phyloP scores from a whole-genome alignment of 140 eudicot genomes.

The Anethum foeniculum region DNA sequence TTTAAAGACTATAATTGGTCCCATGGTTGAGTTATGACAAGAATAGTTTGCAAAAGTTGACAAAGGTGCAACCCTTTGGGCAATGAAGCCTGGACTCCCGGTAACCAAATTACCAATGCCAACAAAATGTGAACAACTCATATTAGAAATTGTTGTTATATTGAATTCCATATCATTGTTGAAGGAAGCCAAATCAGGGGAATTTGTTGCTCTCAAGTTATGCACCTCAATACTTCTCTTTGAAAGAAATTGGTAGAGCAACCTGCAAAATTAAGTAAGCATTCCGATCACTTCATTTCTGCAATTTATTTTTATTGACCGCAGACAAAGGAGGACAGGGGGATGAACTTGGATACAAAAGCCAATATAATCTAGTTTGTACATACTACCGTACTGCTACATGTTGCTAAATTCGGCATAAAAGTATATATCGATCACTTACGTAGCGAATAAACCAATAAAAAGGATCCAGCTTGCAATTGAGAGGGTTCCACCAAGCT shows the following conservation, averaged over 20 bases:
- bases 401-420: constrained; percentile 14
- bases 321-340: not conserved
- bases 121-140: constrained; percentile 71
- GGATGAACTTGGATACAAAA: not conserved
- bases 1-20: constrained; percentile 54
- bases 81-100: constrained; percentile 58
- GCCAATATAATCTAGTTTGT: not conserved
- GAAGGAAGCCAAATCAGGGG: constrained; percentile 61
- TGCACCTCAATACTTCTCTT: constrained; percentile 77
- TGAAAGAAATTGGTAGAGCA: constrained; percentile 72
- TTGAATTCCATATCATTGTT: constrained; percentile 68
- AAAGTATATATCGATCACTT: constrained; percentile 34
- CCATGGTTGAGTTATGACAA: constrained; percentile 66
- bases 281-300: not conserved
- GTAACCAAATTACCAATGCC: constrained; percentile 47
- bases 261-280: constrained; percentile 33
- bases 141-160: constrained; percentile 72
- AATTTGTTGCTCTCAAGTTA: constrained; percentile 73
- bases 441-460: constrained; percentile 89
- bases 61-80: constrained; percentile 37
- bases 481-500: constrained; percentile 91
- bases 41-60: constrained; percentile 63
- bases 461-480: constrained; percentile 93
- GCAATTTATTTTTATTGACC: not conserved
- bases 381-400: not conserved